These are phyloP conservation scores for Fraxinus velutina DNA, from an alignment of 305 asterid genomes.

Conservation along the genomic window DNA sequence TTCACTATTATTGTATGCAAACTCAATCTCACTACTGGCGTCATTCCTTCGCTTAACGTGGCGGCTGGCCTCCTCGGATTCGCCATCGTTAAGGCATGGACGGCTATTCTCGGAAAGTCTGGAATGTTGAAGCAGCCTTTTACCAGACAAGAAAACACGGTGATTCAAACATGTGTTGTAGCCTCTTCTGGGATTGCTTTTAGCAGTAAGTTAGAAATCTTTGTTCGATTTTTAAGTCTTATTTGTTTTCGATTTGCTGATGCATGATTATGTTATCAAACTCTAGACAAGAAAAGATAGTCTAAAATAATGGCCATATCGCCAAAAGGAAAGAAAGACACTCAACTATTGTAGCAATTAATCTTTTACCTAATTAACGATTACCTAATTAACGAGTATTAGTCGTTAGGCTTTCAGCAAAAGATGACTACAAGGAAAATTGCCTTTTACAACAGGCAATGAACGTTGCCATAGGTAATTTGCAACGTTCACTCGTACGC, in stretches of 20 bases:
- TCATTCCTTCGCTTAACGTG: constrained; percentile 48
- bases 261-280: not conserved
- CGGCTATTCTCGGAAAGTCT: constrained; percentile 24
- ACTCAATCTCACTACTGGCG: constrained; percentile 45
- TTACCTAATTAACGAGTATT: not conserved
- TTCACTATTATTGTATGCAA: constrained; percentile 48
- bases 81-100: constrained; percentile 41
- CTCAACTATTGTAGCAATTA: not conserved
- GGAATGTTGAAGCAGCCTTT: constrained; percentile 43
- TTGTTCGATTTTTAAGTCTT: not conserved
- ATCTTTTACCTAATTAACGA: not conserved
- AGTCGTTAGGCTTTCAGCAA: not conserved
- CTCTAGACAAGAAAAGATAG: not conserved
- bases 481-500: not conserved
- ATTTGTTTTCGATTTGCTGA: not conserved
- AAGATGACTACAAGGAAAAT: not conserved
- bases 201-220: constrained; percentile 34
- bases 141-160: constrained; percentile 48
- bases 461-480: not conserved
- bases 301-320: not conserved
- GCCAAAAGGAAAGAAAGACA: not conserved
- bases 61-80: constrained; percentile 54
- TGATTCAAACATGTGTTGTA: constrained; percentile 42
- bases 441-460: not conserved
- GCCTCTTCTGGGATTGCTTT: constrained; percentile 51